Evolutionary conservation across 306 rosid genomes (phyloP), one percentile per base, ranked within the genome.

Genomic region (Ammopiptanthus mongolicus): DNA sequence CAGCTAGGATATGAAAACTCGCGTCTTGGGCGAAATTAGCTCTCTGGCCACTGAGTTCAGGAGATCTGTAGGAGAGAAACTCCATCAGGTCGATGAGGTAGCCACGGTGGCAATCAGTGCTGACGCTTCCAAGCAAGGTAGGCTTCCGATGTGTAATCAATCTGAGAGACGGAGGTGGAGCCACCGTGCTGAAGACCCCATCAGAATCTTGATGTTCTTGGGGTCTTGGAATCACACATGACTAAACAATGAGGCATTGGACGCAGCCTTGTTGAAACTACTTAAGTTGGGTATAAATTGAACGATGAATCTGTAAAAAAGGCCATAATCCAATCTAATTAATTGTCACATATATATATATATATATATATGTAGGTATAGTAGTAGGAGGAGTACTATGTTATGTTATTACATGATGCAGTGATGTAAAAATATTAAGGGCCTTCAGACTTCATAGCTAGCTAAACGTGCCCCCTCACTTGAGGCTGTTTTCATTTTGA

Each of bases 1-100:
- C n/a, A n/a, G n/a, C n/a, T n/a, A n/a, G n/a, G n/a, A n/a, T n/a
- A 84, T 84, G 87, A 84, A 81, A 25, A 47, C 84, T 10, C 87
- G 80, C 6, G 28, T 58, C 65, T 79, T 84, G 14, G 70, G 77
- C 5, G 82, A 84, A 12, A 15, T n/a, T n/a, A n/a, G 53, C 55
- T 80, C 80, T 65, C 31, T 31, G 7, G 48, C 29, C 21, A 59
- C 44, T 8, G 82, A 84, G 33, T 65, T 59, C 57, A 17, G 29
- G 25, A 76, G 57, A 76, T 42, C 58, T 0, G 23, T 66, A 0
- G 65, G 83, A 50, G 85, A 84, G 42, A 84, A 68, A 66, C 75
- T 67, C 46, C 78, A 75, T 17, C 80, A 5, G 4, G 78, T 47
- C 52, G 78, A 76, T 51, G 74, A 76, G 25, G 69, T 68, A 1